Evolutionary conservation across 2,329 filamentous ascomycete species (phyloP), one percentile per base, ranked within the genome.

Genomic region (Nemania diffusa): DNA sequence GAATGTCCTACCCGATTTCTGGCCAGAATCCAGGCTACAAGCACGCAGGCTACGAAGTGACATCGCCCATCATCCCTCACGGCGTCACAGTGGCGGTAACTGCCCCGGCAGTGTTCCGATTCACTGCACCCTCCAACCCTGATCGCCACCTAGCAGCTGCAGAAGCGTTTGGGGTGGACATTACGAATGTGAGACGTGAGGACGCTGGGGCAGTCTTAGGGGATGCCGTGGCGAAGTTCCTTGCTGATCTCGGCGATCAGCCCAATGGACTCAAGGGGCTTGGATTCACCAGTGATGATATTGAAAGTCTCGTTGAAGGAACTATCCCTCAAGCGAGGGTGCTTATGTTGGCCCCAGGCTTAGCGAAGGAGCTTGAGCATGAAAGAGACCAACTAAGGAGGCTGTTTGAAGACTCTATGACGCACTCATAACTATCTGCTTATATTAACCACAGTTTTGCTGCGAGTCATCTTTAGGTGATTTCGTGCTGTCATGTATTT

Each of bases 1-100:
- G 95, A 78, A 98, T 99, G 95, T 97, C 92, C 26, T 99, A 99
- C 77, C 96, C 96, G 20, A 97, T 99, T 76, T 97, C 93, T 0
- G 93, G 94, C 32, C 94, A 97, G 78, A 99, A 99, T 78, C 93
- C 92, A 0, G 91, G 91, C 5, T 98, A 98, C 81, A 90, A 89
- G 74, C 96, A 99, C 78, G 80, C 86, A 0, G 96, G 96, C n/a
- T 99, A 99, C 79, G 83, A 90, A 1, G 89, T 97, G 7, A 81
- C 88, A 27, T 78, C 85, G 32, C 89, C 92, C 9, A 91, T 99
- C 74, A 98, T 99, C 76, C 96, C 96, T 0, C 96, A 99, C 79
- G 96, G 96, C 60, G 96, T 99, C 26, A 95, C 92, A 1, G 96
- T 99, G 0, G 96, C 94, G 2, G 95, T 98, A 6, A 95, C 93